These are phyloP conservation scores for Herpotrichia juniperi DNA, from an alignment of 2,329 filamentous ascomycete species.

Conservation along the genomic window DNA sequence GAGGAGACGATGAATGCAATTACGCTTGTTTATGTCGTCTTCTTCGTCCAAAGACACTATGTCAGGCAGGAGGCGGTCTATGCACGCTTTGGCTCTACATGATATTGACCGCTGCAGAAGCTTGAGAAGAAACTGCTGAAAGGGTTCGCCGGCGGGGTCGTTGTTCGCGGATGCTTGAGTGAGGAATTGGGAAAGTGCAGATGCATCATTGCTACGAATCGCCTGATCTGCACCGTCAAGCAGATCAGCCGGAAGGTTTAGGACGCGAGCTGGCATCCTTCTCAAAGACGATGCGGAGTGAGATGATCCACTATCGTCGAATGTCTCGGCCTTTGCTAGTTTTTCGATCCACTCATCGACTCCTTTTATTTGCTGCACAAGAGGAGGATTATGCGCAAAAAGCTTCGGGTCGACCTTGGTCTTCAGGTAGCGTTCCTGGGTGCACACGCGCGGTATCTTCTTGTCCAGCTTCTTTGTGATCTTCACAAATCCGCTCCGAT, in stretches of 20 bases:
- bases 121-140: slow-evolving; percentile 76
- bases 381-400: slow-evolving; percentile 77
- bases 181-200: slow-evolving; percentile 61
- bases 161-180: slow-evolving; percentile 62
- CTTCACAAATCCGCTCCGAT: slow-evolving; percentile 92
- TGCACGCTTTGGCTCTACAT: slow-evolving; percentile 69
- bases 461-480: slow-evolving; percentile 99
- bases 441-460: slow-evolving; percentile 76
- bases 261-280: slow-evolving; percentile 74
- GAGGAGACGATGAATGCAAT: slow-evolving; percentile 89
- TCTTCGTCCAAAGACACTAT: slow-evolving; percentile 79
- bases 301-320: slow-evolving; percentile 75
- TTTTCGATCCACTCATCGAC: slow-evolving; percentile 93
- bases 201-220: slow-evolving; percentile 71
- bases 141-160: slow-evolving; percentile 54
- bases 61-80: slow-evolving; percentile 71
- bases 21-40: slow-evolving; percentile 92
- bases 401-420: slow-evolving; percentile 88
- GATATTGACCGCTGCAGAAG: slow-evolving; percentile 79
- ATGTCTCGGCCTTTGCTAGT: slow-evolving; percentile 76
- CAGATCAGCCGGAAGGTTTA: slow-evolving; percentile 71
- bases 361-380: slow-evolving; percentile 64
- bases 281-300: slow-evolving; percentile 74
- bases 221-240: slow-evolving; percentile 76
- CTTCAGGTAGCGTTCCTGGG: slow-evolving; percentile 84